Base-by-base conservation (phyloP, 1,284 basidiomycete species). In the Retiboletus flavoniger region DNA sequence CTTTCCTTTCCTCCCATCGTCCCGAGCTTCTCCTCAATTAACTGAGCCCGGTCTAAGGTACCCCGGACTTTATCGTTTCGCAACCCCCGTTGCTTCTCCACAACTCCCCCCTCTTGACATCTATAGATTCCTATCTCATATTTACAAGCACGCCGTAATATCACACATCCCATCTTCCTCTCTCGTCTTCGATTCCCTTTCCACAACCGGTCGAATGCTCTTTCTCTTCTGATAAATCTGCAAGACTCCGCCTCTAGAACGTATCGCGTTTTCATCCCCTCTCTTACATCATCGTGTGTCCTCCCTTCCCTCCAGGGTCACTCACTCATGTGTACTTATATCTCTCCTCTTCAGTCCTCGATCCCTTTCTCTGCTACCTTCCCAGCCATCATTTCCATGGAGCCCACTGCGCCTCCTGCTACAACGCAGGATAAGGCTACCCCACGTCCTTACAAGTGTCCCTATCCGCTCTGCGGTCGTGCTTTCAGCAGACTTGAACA, bases 401-500 rank as follows among this genome's bases (percentile, higher is more conserved):
- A 72, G 10, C 16, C 54, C 32, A 21, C 58, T 28, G 24, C 52
- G 5, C 53, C 43, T 7, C 52, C 59, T 17, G 41, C 56, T 17
- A 21, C 47, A 14, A 43, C 53, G 0, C 63, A 70, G 45, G 85
- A 86, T 58, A 86, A 86, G 69, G 68, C 75, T 51, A 75, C 79
- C 32, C 81, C 91, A 2, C 79, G 93, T 51, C 95, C 95, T 0
- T 98, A 97, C 84, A 97, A 96, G 69, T 98, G 94, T 71, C 93
- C 93, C 41, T 96, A 94, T 71, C 86, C 86, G 0, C 78, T 91
- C n/a, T 96, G 94, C 67, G 91, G 91, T 47, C 80, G 92, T 19
- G 92, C 93, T 0, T 96, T 96, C 73, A 93, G 91, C 70, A 79
- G 94, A 54, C 81, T 96, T 19, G 94, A 96, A 72, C 94, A 97